A percentile compares a stretch with the other conserved stretches of the same genome.
Conservation (phyloP, 192 early-diverging fungal genomes). For the Chytriomyces sp. region DNA sequence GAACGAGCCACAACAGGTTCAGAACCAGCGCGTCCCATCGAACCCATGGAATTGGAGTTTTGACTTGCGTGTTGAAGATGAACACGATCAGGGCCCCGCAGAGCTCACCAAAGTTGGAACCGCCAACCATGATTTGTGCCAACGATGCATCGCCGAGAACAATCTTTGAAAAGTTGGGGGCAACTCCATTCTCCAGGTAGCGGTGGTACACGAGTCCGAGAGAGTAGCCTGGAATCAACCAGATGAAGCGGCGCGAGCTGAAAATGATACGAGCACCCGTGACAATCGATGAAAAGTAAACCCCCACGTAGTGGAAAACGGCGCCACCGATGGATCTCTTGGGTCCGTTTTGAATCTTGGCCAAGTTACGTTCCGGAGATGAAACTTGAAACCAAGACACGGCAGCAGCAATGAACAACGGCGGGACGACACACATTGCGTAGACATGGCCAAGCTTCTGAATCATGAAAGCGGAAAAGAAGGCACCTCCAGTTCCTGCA, state of each 20-base stretch:
- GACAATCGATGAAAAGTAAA: conserved; percentile 54
- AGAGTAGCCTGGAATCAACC: conserved; percentile 65
- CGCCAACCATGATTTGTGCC: conserved; percentile 55
- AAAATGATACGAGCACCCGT: conserved; percentile 55
- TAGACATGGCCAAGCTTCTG: conserved; percentile 41
- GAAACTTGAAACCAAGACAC: conserved; percentile 53
- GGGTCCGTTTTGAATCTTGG: neutral
- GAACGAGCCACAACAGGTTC: conserved; percentile 40
- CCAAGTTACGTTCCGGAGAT: conserved; percentile 31
- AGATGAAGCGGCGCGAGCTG: conserved; percentile 57
- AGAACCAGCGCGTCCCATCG: conserved; percentile 38
- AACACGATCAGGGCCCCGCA: conserved; percentile 38
- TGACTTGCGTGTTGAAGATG: conserved; percentile 48
- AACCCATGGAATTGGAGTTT: conserved; percentile 60
- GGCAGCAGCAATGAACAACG: conserved; percentile 55
- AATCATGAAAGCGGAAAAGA: too few species aligned
- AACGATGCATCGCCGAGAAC: conserved; percentile 56
- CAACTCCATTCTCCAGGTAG: conserved; percentile 59
- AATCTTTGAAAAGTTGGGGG: conserved; percentile 19
- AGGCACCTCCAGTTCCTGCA: conserved; percentile 32
- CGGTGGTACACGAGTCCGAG: conserved; percentile 46
- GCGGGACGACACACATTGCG: conserved; percentile 55
- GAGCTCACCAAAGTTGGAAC: conserved; percentile 69
- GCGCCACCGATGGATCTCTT: conserved; percentile 28
- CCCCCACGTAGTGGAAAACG: conserved; percentile 45